Base-by-base conservation (phyloP, 2,329 filamentous ascomycete genomes). In the Metarhizium sp. region DNA sequence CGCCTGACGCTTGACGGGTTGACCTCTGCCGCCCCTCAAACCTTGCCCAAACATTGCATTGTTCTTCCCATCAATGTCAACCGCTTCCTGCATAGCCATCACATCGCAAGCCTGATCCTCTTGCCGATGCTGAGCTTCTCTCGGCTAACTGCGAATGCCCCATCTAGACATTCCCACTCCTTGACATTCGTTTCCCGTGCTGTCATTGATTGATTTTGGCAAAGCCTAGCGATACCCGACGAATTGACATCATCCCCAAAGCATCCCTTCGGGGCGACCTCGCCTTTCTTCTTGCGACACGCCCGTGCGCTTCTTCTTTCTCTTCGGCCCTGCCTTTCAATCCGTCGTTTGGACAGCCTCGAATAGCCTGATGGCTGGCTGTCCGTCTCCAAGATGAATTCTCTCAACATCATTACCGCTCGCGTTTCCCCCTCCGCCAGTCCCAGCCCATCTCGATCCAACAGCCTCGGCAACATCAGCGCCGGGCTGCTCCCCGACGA, bases 351-450 rank as follows among this genome's bases (percentile, higher is more conserved):
- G 56, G 53, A 51, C 53, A 55, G 56, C 50, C 53, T 20, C 29
- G 11, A 34, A 20, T 53, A 53, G 52, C 53, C 67, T 75, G 73
- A 82, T 85, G 82, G 82, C 79, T 78, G 73, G 70, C 71, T 70
- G 66, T 70, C 70, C 64, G 64, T 67, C 64, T 72, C 73, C 78
- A 88, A 80, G 75, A 96, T 96, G 92, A 96, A 96, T 85, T 95
- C 92, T 66, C 79, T 96, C 78, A 95, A 94, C 76, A 90, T 96
- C 71, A 84, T 96, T 71, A 94, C 90, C 67, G 85, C 89, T 70
- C 86, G 88, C 75, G 88, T 92, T 70, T 84, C 83, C 64, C 80
- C 82, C 62, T 71, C 81, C 54, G 73, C 80, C 57, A 82, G 76
- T 63, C 77, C 81, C 38, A 68, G 70, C 48, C 77, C 80, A 55